Evolutionary conservation across 257 asterid species (phyloP).

Genomic region (Lithospermum erythrorhizon): DNA sequence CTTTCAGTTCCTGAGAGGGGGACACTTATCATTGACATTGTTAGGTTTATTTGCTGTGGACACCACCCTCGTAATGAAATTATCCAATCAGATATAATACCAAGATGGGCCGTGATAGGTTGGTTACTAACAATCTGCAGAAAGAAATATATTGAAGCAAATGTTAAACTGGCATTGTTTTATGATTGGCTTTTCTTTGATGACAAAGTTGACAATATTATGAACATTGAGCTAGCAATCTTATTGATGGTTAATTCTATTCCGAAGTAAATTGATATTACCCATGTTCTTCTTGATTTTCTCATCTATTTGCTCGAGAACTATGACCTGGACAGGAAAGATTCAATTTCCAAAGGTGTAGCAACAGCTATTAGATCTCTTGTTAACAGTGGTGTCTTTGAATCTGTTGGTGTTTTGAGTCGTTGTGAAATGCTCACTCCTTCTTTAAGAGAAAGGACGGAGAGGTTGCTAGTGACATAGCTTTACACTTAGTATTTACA

Average conservation of each 20-base stretch:
- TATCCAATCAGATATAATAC: slow-evolving; percentile 46
- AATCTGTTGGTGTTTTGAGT: slow-evolving; percentile 47
- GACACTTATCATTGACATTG: slow-evolving; percentile 43
- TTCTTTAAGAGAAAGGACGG: slow-evolving; percentile 44
- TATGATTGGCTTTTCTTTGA: slow-evolving; percentile 79
- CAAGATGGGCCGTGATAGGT: slow-evolving; percentile 77
- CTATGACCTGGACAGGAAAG: slow-evolving; percentile 66
- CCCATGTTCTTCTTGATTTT: slow-evolving; percentile 70
- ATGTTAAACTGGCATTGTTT: slow-evolving; percentile 59
- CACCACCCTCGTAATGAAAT: slow-evolving; percentile 61
- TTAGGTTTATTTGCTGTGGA: slow-evolving; percentile 73
- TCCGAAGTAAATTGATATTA: slow-evolving; percentile 50
- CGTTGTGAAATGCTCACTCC: slow-evolving; percentile 42
- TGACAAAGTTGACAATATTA: slow-evolving; percentile 50
- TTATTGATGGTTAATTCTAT: slow-evolving; percentile 62
- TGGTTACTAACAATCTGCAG: slow-evolving; percentile 49
- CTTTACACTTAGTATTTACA: background rate
- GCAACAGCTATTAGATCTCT: slow-evolving; percentile 43
- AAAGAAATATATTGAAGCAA: slow-evolving; percentile 55
- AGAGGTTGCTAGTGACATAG: slow-evolving; percentile 25
- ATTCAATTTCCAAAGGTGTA: slow-evolving; percentile 33
- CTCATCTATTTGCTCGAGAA: slow-evolving; percentile 48
- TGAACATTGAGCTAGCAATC: slow-evolving; percentile 67
- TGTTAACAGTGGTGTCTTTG: slow-evolving; percentile 40
- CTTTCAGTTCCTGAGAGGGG: slow-evolving; percentile 39